Evolutionary conservation across 2,329 filamentous ascomycete species (phyloP), one percentile per base, ranked within the genome.

Genomic region (Blumeria hordei): DNA sequence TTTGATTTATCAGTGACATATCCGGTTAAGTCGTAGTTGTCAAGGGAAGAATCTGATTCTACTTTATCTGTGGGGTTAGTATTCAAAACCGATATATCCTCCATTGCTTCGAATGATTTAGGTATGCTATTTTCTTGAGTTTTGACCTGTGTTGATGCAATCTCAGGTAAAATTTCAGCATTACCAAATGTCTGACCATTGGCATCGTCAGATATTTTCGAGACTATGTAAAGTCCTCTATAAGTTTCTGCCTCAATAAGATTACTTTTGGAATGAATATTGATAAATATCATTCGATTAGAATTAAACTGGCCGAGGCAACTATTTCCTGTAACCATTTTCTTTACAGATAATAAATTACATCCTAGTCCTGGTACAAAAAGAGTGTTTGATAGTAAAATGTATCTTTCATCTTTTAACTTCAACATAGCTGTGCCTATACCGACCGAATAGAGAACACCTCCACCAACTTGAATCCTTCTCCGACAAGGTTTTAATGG

Each of bases 281-380:
- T 49, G 44, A 16, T 49, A 32, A 49, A 49, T 32, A 49, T 32
- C 18, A 49, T 49, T 32, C 21, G 16, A 49, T 49, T 32, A 49
- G 21, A 49, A 49, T 32, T 49, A 32, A 32, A 32, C 18, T 49
- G 16, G 8, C 44, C 44, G 33, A 49, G 16, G 32, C 18, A 32
- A 32, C n/a, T 49, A 49, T 49, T n/a, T 49, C 44, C 44, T n/a
- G 44, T 34, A 35, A 36, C 34, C 33, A 52, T 52, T 52, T 52
- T 52, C 49, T 52, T 52, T 52, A 52, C 49, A 16, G 49, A 52
- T 35, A 52, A 34, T 16, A 52, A 34, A 52, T 52, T 35, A 52
- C 49, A 52, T 16, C 49, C 49, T 14, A 52, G 10, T 35, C n/a
- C 49, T 35, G 49, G 8, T 35, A 52, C 49, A 52, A 36, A 37